These are phyloP conservation scores for Corchorus capsularis DNA, from an alignment of 345 rosid species.

Conservation along the genomic window DNA sequence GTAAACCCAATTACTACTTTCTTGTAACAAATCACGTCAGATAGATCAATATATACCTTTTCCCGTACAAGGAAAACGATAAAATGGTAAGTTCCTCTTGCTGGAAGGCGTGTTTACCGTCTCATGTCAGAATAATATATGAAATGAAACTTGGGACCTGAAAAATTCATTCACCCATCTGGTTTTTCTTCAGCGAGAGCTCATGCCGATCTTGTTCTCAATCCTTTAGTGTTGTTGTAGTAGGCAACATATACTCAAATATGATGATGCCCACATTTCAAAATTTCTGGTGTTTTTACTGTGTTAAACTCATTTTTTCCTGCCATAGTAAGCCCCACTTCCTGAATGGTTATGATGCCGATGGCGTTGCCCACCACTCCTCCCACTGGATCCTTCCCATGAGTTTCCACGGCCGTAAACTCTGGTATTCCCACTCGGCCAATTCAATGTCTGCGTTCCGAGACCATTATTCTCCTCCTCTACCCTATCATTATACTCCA, in stretches of 20 bases:
- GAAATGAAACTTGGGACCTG: neutral
- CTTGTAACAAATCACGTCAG: neutral
- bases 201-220: conserved; percentile 1
- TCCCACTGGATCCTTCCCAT: conserved; percentile 63
- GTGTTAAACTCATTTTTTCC: conserved; percentile 55
- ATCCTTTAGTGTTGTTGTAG: neutral
- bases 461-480: conserved; percentile 87
- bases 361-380: conserved; percentile 64
- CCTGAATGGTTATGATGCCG: conserved; percentile 70
- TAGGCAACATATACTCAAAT: neutral
- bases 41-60: neutral
- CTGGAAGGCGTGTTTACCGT: neutral
- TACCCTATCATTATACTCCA: conserved; percentile 94
- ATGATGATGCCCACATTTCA: neutral
- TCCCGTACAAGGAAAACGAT: neutral
- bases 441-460: conserved; percentile 69
- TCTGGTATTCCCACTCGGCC: conserved; percentile 72
- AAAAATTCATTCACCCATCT: neutral
- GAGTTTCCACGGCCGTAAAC: conserved; percentile 43
- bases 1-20: neutral
- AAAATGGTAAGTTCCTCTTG: neutral
- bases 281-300: neutral
- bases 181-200: neutral
- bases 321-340: conserved; percentile 65
- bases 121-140: neutral